Conservation (phyloP, 345 rosid species). For the Capsella bursapastoris region DNA sequence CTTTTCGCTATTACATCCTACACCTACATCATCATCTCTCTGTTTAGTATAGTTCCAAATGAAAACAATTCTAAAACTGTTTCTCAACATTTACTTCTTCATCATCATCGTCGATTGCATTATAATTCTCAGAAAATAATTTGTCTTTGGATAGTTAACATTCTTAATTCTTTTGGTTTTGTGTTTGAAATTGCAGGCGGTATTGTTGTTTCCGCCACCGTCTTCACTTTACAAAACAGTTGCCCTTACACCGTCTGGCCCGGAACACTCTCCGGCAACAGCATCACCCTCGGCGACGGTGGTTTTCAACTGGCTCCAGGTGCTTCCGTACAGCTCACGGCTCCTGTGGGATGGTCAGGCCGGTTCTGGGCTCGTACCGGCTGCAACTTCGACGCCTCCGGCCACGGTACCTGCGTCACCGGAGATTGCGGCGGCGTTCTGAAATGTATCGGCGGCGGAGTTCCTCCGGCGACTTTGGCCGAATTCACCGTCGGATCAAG, state of each 20-base stretch:
- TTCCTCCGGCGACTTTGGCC: constrained; percentile 71
- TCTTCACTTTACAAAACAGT: constrained; percentile 68
- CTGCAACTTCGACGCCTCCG: constrained; percentile 70
- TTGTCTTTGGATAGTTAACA: no score
- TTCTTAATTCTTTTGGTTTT: no score
- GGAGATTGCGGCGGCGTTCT: constrained; percentile 82
- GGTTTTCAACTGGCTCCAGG: constrained; percentile 65
- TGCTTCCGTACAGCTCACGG: constrained; percentile 55
- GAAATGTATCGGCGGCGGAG: constrained; percentile 73
- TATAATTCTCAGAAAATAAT: no score
- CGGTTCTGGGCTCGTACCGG: constrained; percentile 91
- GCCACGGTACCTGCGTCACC: constrained; percentile 68
- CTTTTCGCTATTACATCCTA: no score
- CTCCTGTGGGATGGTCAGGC: constrained; percentile 88
- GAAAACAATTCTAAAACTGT: no score
- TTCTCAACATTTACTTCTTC: no score
- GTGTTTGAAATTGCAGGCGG: constrained; percentile 12
- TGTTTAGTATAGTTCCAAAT: no score
- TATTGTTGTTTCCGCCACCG: constrained; percentile 53
- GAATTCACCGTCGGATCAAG: constrained; percentile 73
- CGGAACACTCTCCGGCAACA: constrained; percentile 72
- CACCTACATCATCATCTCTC: no score
- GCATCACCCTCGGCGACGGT: constrained; percentile 70
- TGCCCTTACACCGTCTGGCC: constrained; percentile 88
- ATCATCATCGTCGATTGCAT: no score